Base-by-base conservation (phyloP, 148 eudicot species). In the Camellia granthamiana region DNA sequence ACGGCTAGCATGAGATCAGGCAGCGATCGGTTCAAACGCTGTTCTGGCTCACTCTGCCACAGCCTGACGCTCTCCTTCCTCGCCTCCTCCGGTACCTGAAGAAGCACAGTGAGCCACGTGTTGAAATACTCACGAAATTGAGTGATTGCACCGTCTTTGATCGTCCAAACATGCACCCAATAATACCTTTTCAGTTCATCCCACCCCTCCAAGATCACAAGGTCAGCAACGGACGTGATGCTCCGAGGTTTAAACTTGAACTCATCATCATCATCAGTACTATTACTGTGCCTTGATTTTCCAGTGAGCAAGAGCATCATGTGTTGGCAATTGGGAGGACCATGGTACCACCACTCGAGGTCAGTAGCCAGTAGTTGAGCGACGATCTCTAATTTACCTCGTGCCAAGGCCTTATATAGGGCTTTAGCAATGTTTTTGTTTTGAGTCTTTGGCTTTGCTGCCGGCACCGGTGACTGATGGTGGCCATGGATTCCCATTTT, bases 81-180 rank as follows among this genome's bases (percentile, higher is more conserved):
- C 0, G 16, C 49, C 6, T 68, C 73, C 12, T 19, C 73, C 13
- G 52, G 23, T 3, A 16, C 52, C 18, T 69, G 73, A 69, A 69
- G 12, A 18, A 69, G 44, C 73, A 69, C 73, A 5, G 73, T 69
- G 0, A 69, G 52, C 73, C 73, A 69, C 11, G 73, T 69, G 3
- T 69, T 69, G 54, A 69, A 69, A 7, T 69, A 69, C 51, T 69
- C 73, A 0, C 73, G 52, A 46, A 69, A 69, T 21, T 44, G 7
- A 5, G 23, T 16, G 54, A 44, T 69, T 47, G 7, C n/a, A 7
- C 73, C 54, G 12, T 69, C 73, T 13, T 18, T 16, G 7, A 69
- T 49, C 13, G 73, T 69, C 73, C 73, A 69, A 69, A 69, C 73
- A 19, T 69, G 73, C 73, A 69, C 73, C 73, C 73, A 69, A 44